These are phyloP conservation scores for Pyrus betulifolia DNA, from an alignment of 306 rosid genomes.

Conservation along the genomic window DNA sequence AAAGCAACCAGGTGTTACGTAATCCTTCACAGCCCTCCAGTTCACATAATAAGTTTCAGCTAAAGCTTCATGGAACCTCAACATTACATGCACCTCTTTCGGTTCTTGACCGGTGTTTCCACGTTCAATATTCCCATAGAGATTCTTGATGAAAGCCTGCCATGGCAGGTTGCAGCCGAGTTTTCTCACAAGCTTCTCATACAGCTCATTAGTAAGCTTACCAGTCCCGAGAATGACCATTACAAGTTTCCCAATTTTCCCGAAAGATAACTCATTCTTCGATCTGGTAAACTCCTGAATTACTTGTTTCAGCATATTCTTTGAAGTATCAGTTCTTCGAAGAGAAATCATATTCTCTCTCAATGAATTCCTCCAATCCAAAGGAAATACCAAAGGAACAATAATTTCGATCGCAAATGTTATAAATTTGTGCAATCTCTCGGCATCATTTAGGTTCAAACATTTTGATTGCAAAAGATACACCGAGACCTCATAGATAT, in stretches of 20 bases:
- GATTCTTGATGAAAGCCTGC: conserved; percentile 31
- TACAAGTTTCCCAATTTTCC: conserved; percentile 43
- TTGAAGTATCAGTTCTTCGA: conserved; percentile 26
- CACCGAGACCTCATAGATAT: conserved; percentile 37
- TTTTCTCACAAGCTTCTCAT: conserved; percentile 1
- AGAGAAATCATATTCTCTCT: conserved; percentile 30
- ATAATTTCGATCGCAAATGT: conserved; percentile 17
- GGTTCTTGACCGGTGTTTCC: not conserved
- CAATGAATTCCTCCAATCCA: conserved; percentile 35
- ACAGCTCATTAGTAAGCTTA: conserved; percentile 14
- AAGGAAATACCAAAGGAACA: conserved; percentile 20
- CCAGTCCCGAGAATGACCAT: conserved; percentile 42
- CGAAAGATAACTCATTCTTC: conserved; percentile 17
- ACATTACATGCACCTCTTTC: not conserved
- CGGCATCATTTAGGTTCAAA: not conserved
- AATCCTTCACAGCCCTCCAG: conserved; percentile 19
- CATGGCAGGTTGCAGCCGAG: conserved; percentile 25
- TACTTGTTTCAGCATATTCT: conserved; percentile 14
- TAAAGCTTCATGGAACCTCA: conserved; percentile 30
- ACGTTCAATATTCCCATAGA: conserved; percentile 4
- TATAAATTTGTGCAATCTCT: conserved; percentile 7
- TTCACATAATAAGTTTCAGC: conserved; percentile 25
- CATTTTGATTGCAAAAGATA: conserved; percentile 33
- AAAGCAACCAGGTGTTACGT: conserved; percentile 55
- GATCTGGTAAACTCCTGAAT: conserved; percentile 19